Percentiles rank a stretch among this genome's conserved stretches.
Conservation (phyloP, 1,284 basidiomycete genomes). For the Agaricales sp. region DNA sequence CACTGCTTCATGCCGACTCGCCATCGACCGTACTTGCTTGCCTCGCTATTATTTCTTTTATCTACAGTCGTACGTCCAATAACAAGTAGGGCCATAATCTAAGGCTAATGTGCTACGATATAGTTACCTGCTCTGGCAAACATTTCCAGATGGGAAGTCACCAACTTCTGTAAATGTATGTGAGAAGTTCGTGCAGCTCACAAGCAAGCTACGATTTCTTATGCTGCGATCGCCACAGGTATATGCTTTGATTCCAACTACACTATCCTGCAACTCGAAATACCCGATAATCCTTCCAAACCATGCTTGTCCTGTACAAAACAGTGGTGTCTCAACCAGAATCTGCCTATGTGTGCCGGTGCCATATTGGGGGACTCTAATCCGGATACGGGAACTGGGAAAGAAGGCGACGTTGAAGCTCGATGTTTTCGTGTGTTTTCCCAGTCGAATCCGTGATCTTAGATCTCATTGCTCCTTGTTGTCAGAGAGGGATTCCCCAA, state of each 20-base stretch:
- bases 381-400: conserved; percentile 89
- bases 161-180: conserved; percentile 77
- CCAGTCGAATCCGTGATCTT: conserved; percentile 12
- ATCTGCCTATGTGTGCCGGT: conserved; percentile 76
- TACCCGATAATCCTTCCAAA: conserved; percentile 76
- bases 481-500: conserved; percentile 65
- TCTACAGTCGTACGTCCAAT: no score
- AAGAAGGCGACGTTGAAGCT: conserved; percentile 92
- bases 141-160: conserved; percentile 71
- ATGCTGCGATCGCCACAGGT: conserved; percentile 35
- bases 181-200: conserved; percentile 8
- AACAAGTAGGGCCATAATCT: no score
- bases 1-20: background rate
- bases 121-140: conserved; percentile 36
- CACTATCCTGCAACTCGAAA: conserved; percentile 74
- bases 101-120: no score
- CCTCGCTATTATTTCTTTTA: conserved; percentile 10
- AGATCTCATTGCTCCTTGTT: background rate
- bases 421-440: conserved; percentile 82
- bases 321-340: conserved; percentile 92
- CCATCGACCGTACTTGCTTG: background rate
- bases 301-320: conserved; percentile 90
- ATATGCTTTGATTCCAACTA: conserved; percentile 87
- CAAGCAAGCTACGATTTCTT: conserved; percentile 3
- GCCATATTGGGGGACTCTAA: conserved; percentile 81